Conservation (phyloP, 1,284 basidiomycete genomes). For the Naganishia sp. region DNA sequence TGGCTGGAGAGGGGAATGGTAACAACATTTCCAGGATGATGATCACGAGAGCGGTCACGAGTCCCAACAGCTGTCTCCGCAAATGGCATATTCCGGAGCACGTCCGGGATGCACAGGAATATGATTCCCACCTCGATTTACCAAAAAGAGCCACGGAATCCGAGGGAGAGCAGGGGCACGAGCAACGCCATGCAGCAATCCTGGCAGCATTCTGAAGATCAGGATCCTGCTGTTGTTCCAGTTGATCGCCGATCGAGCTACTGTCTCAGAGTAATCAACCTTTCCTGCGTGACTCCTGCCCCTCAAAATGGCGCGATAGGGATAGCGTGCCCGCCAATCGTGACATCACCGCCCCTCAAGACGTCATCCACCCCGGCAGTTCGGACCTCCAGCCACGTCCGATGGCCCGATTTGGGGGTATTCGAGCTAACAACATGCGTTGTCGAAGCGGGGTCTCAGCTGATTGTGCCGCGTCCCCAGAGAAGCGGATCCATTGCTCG, state of each 20-base stretch:
- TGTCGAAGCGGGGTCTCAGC: not conserved
- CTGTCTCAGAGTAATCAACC: constrained; percentile 10
- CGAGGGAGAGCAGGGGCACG: too few species aligned
- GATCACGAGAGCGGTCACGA: too few species aligned
- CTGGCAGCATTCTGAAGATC: too few species aligned
- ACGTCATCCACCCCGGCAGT: not conserved
- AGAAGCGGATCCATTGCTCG: not conserved
- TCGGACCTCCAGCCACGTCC: not conserved
- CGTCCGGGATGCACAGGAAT: too few species aligned
- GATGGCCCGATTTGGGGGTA: constrained; percentile 1
- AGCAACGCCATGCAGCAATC: too few species aligned
- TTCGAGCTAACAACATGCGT: constrained; percentile 4
- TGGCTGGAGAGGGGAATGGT: too few species aligned
- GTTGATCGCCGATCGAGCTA: constrained; percentile 1
- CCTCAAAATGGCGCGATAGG: not conserved
- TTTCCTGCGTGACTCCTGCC: not conserved
- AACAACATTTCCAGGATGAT: too few species aligned
- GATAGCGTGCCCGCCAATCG: not conserved
- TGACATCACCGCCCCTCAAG: not conserved
- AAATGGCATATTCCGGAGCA: too few species aligned
- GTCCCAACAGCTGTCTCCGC: too few species aligned
- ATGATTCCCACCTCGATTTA: too few species aligned
- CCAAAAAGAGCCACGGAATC: too few species aligned
- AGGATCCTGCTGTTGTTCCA: too few species aligned
- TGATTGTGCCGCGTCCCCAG: not conserved